Conservation (phyloP, 257 asterid genomes). For the Salvia splendens region DNA sequence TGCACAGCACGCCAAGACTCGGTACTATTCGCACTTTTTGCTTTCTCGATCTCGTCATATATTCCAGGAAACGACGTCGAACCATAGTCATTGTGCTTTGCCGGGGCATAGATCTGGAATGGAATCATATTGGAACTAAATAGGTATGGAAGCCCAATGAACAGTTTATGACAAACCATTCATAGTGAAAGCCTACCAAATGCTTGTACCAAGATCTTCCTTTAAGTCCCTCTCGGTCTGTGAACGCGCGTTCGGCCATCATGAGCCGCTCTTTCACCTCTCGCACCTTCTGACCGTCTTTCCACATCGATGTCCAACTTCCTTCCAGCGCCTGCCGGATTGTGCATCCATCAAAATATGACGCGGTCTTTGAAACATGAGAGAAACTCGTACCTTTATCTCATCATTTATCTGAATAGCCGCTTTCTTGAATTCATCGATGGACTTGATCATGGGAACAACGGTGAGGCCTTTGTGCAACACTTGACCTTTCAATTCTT, state of each 20-base stretch:
- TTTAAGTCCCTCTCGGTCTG: slow-evolving; percentile 67
- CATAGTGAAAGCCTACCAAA: no score
- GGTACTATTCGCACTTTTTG: slow-evolving; percentile 43
- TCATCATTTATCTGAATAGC: slow-evolving; percentile 53
- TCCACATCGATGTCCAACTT: slow-evolving; percentile 41
- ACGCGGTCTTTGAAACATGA: neutral
- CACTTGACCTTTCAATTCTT: slow-evolving; percentile 52
- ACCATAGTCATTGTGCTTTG: slow-evolving; percentile 72
- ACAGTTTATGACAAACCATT: neutral
- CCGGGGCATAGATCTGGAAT: slow-evolving; percentile 76
- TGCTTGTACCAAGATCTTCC: slow-evolving; percentile 83
- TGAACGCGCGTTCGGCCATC: slow-evolving; percentile 88
- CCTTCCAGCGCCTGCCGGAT: slow-evolving; percentile 43
- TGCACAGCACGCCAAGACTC: slow-evolving; percentile 66
- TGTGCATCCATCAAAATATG: slow-evolving; percentile 9
- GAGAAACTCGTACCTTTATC: slow-evolving; percentile 48
- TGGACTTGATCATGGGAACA: slow-evolving; percentile 63
- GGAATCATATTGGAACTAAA: neutral
- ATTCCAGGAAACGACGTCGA: slow-evolving; percentile 73
- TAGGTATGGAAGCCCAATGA: no score
- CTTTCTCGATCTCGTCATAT: slow-evolving; percentile 62
- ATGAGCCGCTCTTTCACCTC: slow-evolving; percentile 75
- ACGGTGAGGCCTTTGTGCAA: slow-evolving; percentile 47
- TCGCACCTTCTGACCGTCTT: slow-evolving; percentile 46
- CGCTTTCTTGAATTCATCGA: slow-evolving; percentile 58